Evolutionary conservation across 331 rosid species (phyloP).

Genomic region (Phaseolus coccineus): DNA sequence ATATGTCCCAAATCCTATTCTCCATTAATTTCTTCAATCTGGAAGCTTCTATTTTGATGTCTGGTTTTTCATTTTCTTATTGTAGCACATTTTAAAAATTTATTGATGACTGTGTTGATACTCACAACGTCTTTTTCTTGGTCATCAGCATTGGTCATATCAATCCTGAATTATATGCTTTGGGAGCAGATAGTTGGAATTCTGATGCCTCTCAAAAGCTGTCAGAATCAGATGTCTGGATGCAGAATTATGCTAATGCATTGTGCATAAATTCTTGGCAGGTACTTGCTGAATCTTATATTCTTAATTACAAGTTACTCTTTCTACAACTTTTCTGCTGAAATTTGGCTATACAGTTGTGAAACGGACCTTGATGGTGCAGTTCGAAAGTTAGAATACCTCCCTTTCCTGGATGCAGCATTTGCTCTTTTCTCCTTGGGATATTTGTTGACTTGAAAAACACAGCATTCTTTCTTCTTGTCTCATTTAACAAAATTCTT

Average conservation of each 20-base stretch:
- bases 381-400: conserved; percentile 24
- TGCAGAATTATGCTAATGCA: conserved; percentile 76
- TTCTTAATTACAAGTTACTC: conserved; percentile 14
- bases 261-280: conserved; percentile 97
- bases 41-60: conserved; percentile 43
- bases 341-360: conserved; percentile 27
- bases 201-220: conserved; percentile 54
- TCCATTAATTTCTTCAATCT: conserved; percentile 32
- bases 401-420: conserved; percentile 15
- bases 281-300: conserved; percentile 57
- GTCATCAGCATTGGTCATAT: conserved; percentile 91
- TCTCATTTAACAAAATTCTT: conserved; percentile 27
- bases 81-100: conserved; percentile 30
- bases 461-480: conserved; percentile 1
- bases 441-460: conserved; percentile 33
- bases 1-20: conserved; percentile 21
- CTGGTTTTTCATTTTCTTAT: conserved; percentile 32
- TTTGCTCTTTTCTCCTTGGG: background rate
- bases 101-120: conserved; percentile 36
- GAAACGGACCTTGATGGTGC: conserved; percentile 34
- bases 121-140: conserved; percentile 40
- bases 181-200: conserved; percentile 73
- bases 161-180: conserved; percentile 83
- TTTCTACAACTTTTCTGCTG: conserved; percentile 22
- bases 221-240: conserved; percentile 66